Conservation (phyloP, 2,329 filamentous ascomycete species). For the Xylaria sp. region DNA sequence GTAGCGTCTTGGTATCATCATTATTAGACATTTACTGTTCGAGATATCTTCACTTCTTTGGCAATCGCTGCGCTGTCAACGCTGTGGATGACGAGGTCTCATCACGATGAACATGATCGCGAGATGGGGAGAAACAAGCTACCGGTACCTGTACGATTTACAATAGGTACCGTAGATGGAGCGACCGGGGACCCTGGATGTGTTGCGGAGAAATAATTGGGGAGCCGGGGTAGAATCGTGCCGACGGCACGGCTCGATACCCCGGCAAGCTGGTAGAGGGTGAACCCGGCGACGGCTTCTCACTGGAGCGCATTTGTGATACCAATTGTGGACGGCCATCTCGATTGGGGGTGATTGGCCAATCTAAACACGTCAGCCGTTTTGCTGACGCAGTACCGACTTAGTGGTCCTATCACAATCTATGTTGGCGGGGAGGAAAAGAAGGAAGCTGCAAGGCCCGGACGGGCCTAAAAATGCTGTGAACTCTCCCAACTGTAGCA, state of each 20-base stretch:
- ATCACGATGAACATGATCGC: conserved; percentile 1
- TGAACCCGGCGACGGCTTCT: conserved; percentile 17
- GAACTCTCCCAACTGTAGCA: no score
- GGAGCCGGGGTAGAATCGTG: conserved; percentile 30
- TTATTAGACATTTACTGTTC: neutral
- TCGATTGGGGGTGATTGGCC: neutral
- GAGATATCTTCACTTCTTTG: no score
- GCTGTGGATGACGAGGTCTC: neutral
- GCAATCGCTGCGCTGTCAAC: neutral
- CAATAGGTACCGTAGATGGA: neutral
- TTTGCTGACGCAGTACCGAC: no score
- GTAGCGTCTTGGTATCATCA: no score
- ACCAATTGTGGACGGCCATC: neutral
- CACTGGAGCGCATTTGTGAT: conserved; percentile 30
- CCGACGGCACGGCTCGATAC: conserved; percentile 25
- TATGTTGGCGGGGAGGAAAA: neutral
- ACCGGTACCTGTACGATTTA: no score
- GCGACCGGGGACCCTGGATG: neutral
- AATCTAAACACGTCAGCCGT: neutral
- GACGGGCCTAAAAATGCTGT: no score
- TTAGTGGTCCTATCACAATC: neutral
- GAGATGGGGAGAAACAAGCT: no score
- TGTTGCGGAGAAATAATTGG: conserved; percentile 31
- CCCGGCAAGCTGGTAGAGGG: conserved; percentile 13
- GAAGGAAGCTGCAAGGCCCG: no score